These are phyloP conservation scores for Globisporangium iwayamae DNA, from an alignment of 352 stramenopile genomes.

Conservation along the genomic window DNA sequence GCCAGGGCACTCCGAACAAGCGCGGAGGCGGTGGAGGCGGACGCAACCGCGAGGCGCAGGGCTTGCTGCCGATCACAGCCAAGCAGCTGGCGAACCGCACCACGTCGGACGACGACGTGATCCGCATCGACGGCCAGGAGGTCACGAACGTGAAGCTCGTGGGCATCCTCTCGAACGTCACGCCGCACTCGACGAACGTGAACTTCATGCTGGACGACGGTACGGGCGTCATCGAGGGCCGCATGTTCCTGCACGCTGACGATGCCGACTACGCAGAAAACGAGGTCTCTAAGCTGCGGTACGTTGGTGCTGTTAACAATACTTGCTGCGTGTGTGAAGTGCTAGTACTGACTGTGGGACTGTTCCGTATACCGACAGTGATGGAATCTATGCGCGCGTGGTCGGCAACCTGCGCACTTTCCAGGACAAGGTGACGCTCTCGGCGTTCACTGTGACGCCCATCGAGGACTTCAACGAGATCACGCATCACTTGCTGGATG, in stretches of 20 bases:
- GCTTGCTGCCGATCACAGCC: constrained; percentile 90
- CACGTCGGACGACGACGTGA: constrained; percentile 54
- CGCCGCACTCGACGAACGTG: constrained; percentile 89
- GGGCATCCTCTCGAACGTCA: constrained; percentile 71
- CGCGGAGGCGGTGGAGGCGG: constrained; percentile 31
- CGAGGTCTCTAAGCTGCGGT: constrained; percentile 53
- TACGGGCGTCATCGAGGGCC: constrained; percentile 89
- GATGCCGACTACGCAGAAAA: constrained; percentile 69
- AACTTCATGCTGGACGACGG: constrained; percentile 93
- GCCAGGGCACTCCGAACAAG: constrained; percentile 53
- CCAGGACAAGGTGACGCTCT: constrained; percentile 83
- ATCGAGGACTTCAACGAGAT: constrained; percentile 92
- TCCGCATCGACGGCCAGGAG: constrained; percentile 87
- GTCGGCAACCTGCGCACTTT: constrained; percentile 92
- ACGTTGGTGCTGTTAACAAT: constrained; percentile 7
- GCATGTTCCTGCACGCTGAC: constrained; percentile 90
- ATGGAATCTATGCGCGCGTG: constrained; percentile 88
- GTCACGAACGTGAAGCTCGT: constrained; percentile 89
- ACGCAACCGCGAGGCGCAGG: constrained; percentile 66
- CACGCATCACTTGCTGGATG: constrained; percentile 95
- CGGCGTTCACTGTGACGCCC: constrained; percentile 82
- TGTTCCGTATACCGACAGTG: constrained; percentile 18
- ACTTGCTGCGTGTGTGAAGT: background rate
- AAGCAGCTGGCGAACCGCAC: constrained; percentile 70
- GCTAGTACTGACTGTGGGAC: background rate